Conservation (phyloP, 2,329 filamentous ascomycete species). For the Fusarium clavum region DNA sequence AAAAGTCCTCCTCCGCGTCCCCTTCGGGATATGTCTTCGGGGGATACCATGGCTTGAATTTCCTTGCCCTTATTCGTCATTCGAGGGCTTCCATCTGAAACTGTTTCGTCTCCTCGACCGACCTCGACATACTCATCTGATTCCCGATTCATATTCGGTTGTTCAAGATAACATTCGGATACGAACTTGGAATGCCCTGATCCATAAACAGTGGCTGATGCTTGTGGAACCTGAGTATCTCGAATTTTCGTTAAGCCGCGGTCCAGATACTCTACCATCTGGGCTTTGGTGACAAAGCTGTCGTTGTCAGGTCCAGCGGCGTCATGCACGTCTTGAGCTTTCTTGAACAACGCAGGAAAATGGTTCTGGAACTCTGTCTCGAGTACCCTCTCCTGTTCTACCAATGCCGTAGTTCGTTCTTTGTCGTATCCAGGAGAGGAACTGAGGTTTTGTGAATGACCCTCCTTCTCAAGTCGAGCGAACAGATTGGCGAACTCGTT, state of each 20-base stretch:
- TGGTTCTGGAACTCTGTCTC: slow-evolving; percentile 61
- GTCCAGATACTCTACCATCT: slow-evolving; percentile 62
- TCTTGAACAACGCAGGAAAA: slow-evolving; percentile 60
- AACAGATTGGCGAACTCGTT: slow-evolving; percentile 60
- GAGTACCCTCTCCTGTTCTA: slow-evolving; percentile 60
- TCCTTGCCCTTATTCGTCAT: slow-evolving; percentile 39
- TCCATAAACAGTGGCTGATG: slow-evolving; percentile 39
- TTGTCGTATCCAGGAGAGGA: slow-evolving; percentile 53
- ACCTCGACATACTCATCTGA: slow-evolving; percentile 54
- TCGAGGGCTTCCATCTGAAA: slow-evolving; percentile 33
- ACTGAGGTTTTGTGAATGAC: slow-evolving; percentile 53
- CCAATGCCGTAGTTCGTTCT: slow-evolving; percentile 56
- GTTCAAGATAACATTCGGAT: slow-evolving; percentile 48
- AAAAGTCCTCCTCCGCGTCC: slow-evolving; percentile 50
- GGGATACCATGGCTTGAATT: slow-evolving; percentile 24
- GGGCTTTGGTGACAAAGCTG: slow-evolving; percentile 59
- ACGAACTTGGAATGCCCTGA: slow-evolving; percentile 49
- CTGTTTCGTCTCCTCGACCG: slow-evolving; percentile 42
- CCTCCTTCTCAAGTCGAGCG: slow-evolving; percentile 57
- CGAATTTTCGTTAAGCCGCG: slow-evolving; percentile 60
- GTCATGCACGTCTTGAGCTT: slow-evolving; percentile 54
- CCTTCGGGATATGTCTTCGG: slow-evolving; percentile 40
- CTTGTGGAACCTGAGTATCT: slow-evolving; percentile 34
- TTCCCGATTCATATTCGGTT: slow-evolving; percentile 41
- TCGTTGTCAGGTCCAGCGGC: slow-evolving; percentile 48